phyloP scores from a whole-genome alignment of 2,329 filamentous ascomycete genomes.

The Thielaviopsis ethacetica region DNA sequence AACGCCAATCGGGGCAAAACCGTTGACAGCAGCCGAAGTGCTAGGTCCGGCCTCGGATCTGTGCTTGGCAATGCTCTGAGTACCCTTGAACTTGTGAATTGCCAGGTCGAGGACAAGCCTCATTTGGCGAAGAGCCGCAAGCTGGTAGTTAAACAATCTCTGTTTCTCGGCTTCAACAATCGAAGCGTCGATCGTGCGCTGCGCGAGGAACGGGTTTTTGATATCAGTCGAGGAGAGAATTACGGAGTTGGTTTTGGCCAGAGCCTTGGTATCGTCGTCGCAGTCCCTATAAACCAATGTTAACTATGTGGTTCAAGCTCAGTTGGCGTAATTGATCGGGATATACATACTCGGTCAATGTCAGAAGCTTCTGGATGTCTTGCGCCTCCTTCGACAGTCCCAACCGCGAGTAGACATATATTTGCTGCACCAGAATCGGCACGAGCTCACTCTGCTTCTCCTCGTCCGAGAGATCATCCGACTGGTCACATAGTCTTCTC shows the following conservation, averaged over 20 bases:
- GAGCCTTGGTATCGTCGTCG: constrained; percentile 48
- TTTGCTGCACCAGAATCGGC: constrained; percentile 61
- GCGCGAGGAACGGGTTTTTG: constrained; percentile 51
- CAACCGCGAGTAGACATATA: constrained; percentile 51
- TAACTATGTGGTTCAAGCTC: background rate
- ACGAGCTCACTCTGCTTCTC: constrained; percentile 61
- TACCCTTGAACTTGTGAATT: constrained; percentile 38
- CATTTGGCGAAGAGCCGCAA: constrained; percentile 34
- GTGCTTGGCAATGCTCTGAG: background rate
- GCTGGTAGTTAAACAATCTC: constrained; percentile 58
- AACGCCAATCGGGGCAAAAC: constrained; percentile 9
- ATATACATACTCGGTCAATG: constrained; percentile 39
- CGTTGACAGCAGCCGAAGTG: constrained; percentile 4
- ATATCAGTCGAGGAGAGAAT: constrained; percentile 23
- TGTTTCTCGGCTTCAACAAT: constrained; percentile 38
- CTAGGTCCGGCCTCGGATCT: background rate
- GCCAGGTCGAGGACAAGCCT: constrained; percentile 43
- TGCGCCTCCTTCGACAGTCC: constrained; percentile 51
- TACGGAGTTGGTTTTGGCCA: constrained; percentile 48
- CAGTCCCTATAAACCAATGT: constrained; percentile 31
- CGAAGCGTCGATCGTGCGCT: constrained; percentile 42
- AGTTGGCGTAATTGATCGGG: background rate
- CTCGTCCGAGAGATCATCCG: constrained; percentile 56
- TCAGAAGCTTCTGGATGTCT: constrained; percentile 43
- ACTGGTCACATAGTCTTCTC: constrained; percentile 51